Base-by-base conservation (phyloP, 768 basidiomycete genomes). In the Pleurotus ostreatus region DNA sequence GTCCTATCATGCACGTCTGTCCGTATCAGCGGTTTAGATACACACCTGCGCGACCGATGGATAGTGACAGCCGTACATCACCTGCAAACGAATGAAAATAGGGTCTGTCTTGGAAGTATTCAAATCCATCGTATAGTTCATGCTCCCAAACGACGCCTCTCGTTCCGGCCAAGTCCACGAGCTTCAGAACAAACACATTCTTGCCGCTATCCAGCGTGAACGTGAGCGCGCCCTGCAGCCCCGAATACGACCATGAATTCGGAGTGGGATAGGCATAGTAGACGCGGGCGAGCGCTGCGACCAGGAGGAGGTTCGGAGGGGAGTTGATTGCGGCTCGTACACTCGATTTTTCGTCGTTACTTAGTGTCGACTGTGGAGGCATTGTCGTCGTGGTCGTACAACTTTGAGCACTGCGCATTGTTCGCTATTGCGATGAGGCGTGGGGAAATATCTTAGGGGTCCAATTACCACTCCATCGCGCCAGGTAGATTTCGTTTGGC, bases 71-170 rank as follows among this genome's bases (percentile, higher is more conserved):
- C 80, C 94, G 71, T 65, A 96, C 95, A 74, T 99, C 95, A 51
- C 92, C 88, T 2, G 86, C 77, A 70, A 97, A 98, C 1, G 93
- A 86, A 72, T 96, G 92, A 65, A 98, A 97, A 80, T 87, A 95
- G 2, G 88, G 80, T 58, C 94, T 77, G 67, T 98, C 96, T 64
- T 88, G 80, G 65, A 82, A 74, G 66, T 93, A 92, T 56, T 89
- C 83, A 60, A 96, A 81, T 30, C 84, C 85, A 22, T 88, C 78
- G 62, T 94, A 96, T 4, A 98, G 71, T 68, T 96, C 94, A 61
- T 97, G 92, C 57, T 93, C 85, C 96, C 96, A 99, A 43, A 94
- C 83, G 18, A 94, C 81, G 4, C 93, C 94, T 54, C 93, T 74
- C 3, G 91, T 92, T 16, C 93, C 91, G 61, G 78, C 71, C 15